A percentile compares a stretch with the other conserved stretches of the same genome.
These are phyloP conservation scores for Penicillium sp. DNA, from an alignment of 2,329 filamentous ascomycete species.

Conservation along the genomic window DNA sequence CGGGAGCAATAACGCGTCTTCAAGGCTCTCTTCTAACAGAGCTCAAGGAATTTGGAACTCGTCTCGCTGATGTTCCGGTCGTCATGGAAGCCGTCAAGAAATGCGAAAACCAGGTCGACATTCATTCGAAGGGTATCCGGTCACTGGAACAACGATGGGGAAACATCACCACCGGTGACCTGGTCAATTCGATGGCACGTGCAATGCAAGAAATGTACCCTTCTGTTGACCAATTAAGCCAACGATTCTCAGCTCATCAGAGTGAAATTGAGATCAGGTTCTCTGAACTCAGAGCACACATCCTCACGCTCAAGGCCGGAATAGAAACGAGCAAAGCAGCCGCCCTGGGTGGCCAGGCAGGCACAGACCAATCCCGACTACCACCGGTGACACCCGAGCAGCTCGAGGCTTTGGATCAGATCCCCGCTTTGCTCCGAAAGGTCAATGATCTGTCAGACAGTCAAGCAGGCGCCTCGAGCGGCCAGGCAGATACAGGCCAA, in stretches of 20 bases:
- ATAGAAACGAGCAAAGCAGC: neutral
- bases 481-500: neutral
- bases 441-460: too few relatives aligned
- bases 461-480: too few relatives aligned
- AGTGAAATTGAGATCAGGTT: neutral
- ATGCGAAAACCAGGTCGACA: constrained; percentile 10
- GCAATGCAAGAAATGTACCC: constrained; percentile 39
- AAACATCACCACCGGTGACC: constrained; percentile 44
- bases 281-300: neutral
- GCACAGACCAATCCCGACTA: neutral
- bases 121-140: constrained; percentile 26
- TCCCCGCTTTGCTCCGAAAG: too few relatives aligned
- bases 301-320: neutral
- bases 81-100: neutral
- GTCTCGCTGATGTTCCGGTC: neutral
- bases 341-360: neutral
- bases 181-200: constrained; percentile 35
- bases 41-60: neutral
- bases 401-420: too few relatives aligned
- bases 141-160: constrained; percentile 50
- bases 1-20: neutral
- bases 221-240: constrained; percentile 7
- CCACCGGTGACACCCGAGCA: too few relatives aligned
- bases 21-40: neutral
- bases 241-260: neutral